Evolutionary conservation across 192 early-diverging fungal species (phyloP).

Genomic region (Backusella sp.): DNA sequence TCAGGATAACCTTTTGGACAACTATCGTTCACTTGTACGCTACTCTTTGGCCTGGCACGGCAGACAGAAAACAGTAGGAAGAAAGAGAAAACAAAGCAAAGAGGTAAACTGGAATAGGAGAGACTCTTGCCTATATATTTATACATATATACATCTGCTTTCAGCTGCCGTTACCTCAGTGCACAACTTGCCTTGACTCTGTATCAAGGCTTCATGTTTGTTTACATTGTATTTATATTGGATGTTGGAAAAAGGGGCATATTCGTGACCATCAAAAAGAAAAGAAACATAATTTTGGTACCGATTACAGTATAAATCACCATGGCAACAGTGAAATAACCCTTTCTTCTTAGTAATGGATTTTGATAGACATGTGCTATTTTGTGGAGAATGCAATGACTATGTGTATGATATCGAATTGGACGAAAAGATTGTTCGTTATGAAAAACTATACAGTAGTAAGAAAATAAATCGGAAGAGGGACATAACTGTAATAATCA

Average conservation of each 20-base stretch:
- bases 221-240: conserved; percentile 77
- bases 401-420: conserved; percentile 83
- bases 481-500: not conserved
- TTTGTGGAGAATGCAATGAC: conserved; percentile 76
- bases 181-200: conserved; percentile 54
- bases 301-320: not conserved
- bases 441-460: conserved; percentile 17
- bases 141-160: not conserved
- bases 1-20: conserved; percentile 15
- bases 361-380: conserved; percentile 63
- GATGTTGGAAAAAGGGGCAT: conserved; percentile 70
- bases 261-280: conserved; percentile 50
- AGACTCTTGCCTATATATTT: no score
- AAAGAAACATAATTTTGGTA: conserved; percentile 56
- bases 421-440: conserved; percentile 38
- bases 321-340: not conserved
- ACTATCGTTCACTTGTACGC: conserved; percentile 13
- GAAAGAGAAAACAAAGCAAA: conserved; percentile 7
- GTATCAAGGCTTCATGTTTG: conserved; percentile 76
- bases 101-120: not conserved
- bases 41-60: conserved; percentile 21
- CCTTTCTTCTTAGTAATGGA: conserved; percentile 66
- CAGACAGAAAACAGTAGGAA: conserved; percentile 5
- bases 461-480: not conserved
- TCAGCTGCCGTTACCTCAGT: conserved; percentile 55